A percentile compares a stretch with the other conserved stretches of the same genome.
These are phyloP conservation scores for Rhodofomes roseus DNA, from an alignment of 1,284 basidiomycete genomes.

Conservation along the genomic window DNA sequence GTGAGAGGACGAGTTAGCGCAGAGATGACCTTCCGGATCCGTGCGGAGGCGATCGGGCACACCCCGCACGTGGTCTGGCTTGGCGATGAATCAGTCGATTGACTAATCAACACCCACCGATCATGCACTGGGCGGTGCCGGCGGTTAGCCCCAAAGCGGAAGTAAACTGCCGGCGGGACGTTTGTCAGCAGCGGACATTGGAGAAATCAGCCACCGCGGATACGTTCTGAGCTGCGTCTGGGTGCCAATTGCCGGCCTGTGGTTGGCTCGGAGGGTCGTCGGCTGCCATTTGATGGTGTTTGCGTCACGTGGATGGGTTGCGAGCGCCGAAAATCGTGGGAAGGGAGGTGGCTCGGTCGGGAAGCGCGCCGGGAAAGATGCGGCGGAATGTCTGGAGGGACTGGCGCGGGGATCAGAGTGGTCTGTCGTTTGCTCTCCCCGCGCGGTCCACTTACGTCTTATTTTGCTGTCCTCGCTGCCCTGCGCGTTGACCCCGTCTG, in stretches of 20 bases:
- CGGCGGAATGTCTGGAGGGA: background rate
- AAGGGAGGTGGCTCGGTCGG: background rate
- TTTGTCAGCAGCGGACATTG: background rate
- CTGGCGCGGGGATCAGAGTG: background rate
- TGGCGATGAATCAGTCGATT: constrained; percentile 6
- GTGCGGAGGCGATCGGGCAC: background rate
- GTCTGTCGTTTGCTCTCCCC: background rate
- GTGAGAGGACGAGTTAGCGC: background rate
- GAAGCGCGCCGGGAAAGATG: constrained; percentile 1
- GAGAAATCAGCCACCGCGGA: background rate
- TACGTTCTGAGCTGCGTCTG: background rate
- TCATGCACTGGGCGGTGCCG: background rate
- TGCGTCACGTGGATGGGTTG: background rate
- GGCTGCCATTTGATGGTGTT: background rate
- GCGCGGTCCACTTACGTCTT: background rate
- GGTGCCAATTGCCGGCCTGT: background rate
- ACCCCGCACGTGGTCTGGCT: constrained; percentile 6
- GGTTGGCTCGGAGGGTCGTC: background rate
- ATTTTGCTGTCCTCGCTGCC: background rate
- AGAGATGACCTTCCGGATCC: background rate
- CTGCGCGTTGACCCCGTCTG: background rate
- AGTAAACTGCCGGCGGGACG: background rate
- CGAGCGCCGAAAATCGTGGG: background rate
- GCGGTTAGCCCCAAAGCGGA: background rate
- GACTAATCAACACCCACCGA: background rate